Evolutionary conservation across 345 rosid genomes (phyloP), one percentile per base, ranked within the genome.

Genomic region (Arabis alpina): DNA sequence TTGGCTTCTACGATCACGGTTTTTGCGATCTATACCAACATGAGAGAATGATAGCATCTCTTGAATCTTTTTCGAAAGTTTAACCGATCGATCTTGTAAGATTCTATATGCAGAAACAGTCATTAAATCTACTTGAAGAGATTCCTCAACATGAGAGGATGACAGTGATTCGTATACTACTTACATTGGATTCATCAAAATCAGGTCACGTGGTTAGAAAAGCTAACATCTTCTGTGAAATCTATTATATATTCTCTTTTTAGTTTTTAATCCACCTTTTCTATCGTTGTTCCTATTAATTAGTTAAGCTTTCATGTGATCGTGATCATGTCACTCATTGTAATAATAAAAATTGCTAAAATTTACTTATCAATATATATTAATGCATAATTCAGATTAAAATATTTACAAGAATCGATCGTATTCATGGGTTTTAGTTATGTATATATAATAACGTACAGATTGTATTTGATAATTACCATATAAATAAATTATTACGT

Each of bases 191-290:
- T 73, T 57, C 25, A n/a, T 58, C 61, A 50, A 65, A 63, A 66
- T 73, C 72, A 66, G 37, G 54, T 51, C 68, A 74, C 77, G 72
- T 66, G 77, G 36, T 65, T 66, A 64, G 6, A 28, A 10, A 66
- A 59, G 23, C 61, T 58, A 74, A 57, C 14, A 50, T 42, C 23
- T 42, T 49, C 53, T 65, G 47, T 42, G 49, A 62, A 59, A 66
- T 74, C 15, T 51, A 28, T 28, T 28, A 28, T 28, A 28, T 28
- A 28, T 52, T 9, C 63, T 27, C 72, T 34, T 43, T 66, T 74
- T 14, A 65, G 61, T 61, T 65, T 65, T 73, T 47, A 45, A 55
- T 6, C 25, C n/a, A n/a, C 45, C 58, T 64, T 62, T 66, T 57
- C 4, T 28, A 41, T 57, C 23, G 40, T 42, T 51, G 11, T 57